phyloP scores from a whole-genome alignment of 129 eudicot genomes.

The Saussurea involucrata region DNA sequence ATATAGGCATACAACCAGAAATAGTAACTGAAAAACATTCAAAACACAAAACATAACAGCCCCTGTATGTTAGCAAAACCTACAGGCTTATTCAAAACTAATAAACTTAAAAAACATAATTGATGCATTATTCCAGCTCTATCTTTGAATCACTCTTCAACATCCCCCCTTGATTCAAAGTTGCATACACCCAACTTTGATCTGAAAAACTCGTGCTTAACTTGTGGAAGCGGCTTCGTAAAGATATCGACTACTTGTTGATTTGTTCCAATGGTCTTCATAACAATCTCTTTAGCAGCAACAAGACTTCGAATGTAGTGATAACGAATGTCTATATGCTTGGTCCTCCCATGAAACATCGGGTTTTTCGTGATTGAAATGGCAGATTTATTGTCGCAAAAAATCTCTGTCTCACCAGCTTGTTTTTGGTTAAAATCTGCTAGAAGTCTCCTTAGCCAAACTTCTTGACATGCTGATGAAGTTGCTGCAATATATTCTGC shows the following conservation, averaged over 20 bases:
- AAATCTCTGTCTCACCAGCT: background rate
- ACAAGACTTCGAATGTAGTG: background rate
- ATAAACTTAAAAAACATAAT: no score
- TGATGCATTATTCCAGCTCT: no score
- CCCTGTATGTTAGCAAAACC: no score
- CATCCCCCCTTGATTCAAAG: no score
- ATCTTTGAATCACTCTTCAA: no score
- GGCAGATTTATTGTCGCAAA: background rate
- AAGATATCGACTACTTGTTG: background rate
- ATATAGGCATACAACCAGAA: background rate
- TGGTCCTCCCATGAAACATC: background rate
- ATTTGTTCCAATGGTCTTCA: background rate
- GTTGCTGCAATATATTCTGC: constrained; percentile 16
- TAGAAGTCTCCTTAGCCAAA: constrained; percentile 16
- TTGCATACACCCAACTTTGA: no score
- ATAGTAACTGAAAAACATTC: no score
- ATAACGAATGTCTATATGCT: background rate
- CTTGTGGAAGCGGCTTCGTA: background rate
- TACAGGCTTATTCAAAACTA: no score
- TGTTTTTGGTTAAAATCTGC: background rate
- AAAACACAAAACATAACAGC: no score
- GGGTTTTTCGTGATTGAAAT: background rate
- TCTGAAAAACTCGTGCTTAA: no score
- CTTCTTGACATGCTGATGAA: background rate
- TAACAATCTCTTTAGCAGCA: background rate